Base-by-base conservation (phyloP, 2,329 filamentous ascomycete species). In the Pseudogymnoascus sp. region DNA sequence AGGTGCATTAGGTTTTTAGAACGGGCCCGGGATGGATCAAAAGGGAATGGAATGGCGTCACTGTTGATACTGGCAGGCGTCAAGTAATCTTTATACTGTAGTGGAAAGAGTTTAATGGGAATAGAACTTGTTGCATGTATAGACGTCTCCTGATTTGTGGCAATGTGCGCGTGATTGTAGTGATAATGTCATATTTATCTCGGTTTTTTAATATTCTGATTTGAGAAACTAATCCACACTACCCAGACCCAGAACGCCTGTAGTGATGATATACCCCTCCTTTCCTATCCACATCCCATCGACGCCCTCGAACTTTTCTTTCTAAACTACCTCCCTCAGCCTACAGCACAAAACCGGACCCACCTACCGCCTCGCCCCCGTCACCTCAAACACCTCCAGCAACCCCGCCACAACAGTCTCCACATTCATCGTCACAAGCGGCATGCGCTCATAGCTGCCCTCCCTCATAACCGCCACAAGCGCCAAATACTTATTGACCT, bases 391-490 rank as follows among this genome's bases (percentile, higher is more conserved):
- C 66, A 95, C 91, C 72, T 92, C 86, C 40, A 86, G 85, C 71
- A 96, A 75, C 0, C 90, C 90, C 70, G 90, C 86, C 60, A 93
- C 89, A 33, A 93, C 88, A 0, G 90, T 87, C 70, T 91, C 88
- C 2, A 93, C 89, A 70, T 96, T 95, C 84, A 93, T 91, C 69
- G 92, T 91, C 66, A 96, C 89, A 66, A 93, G 78, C 3, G 89
- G 88, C 79, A 93, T 91, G 78, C 90, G 90, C 72, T 92, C 89
- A 69, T 91, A 90, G 28, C 88, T 89, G 62, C 90, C 90, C 72
- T 93, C 89, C 73, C 89, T 89, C 89, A 93, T 93, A 66, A 96
- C 88, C 65, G 90, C 91, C 35, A 96, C 90, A 12, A 96, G 81
- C 0, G 90, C 90, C 53, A 95, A 80, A 72, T 93, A 92, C 66